Evolutionary conservation across 148 eudicot species (phyloP).

Genomic region (Rhododendron williamsianum): DNA sequence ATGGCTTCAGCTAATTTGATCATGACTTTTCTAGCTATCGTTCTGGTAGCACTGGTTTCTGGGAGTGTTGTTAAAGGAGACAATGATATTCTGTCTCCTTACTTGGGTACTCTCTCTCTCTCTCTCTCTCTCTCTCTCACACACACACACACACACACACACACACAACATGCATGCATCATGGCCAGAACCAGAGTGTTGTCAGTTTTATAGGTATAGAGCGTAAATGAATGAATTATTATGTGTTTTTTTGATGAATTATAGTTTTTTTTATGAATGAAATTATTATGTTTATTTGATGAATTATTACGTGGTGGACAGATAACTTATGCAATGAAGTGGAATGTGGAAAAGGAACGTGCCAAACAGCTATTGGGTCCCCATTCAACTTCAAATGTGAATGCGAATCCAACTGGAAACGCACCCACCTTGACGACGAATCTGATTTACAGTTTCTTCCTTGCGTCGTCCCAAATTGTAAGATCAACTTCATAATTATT

Average conservation of each 20-base stretch:
- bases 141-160: no score
- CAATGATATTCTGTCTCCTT: background rate
- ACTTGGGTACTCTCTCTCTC: background rate
- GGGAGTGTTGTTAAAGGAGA: background rate
- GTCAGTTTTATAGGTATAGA: background rate
- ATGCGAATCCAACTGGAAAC: conserved; percentile 56
- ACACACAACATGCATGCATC: background rate
- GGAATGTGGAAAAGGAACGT: conserved; percentile 60
- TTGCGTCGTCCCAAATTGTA: conserved; percentile 60
- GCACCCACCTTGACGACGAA: conserved; percentile 39
- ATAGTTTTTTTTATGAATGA: no score
- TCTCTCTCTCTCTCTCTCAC: background rate
- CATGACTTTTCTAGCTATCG: background rate
- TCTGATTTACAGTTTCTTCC: conserved; percentile 52
- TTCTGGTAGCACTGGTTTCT: background rate
- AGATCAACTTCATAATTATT: background rate
- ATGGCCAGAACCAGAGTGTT: background rate
- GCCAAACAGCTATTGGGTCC: conserved; percentile 30
- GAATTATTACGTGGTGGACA: conserved; percentile 2
- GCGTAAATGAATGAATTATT: background rate
- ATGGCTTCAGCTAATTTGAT: background rate
- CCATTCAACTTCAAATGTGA: conserved; percentile 48
- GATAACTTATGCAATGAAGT: conserved; percentile 42
- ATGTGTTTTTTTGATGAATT: no score
- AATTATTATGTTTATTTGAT: background rate